phyloP scores from a whole-genome alignment of 2,329 filamentous ascomycete species.

The Ceratocystis papillata region DNA sequence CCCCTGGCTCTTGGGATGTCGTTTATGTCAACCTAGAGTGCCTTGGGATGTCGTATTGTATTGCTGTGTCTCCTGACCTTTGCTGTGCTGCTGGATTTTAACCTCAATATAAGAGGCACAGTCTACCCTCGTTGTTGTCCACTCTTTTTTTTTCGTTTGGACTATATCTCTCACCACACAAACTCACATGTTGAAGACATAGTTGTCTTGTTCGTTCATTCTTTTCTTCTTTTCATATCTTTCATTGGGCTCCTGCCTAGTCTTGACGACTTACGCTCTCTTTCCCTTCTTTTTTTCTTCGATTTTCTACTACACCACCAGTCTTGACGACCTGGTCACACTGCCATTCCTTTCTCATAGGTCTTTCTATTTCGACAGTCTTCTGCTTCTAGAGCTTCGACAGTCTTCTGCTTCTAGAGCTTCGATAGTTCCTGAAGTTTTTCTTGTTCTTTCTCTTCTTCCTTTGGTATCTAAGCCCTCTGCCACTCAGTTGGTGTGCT shows the following conservation, averaged over 20 bases:
- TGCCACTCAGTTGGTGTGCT: neutral
- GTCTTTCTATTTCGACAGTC: neutral
- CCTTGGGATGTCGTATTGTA: neutral
- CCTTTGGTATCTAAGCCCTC: neutral
- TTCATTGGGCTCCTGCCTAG: slow-evolving; percentile 9
- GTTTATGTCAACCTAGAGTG: neutral
- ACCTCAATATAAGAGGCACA: neutral
- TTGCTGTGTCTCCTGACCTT: neutral
- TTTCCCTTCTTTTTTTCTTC: slow-evolving; percentile 4
- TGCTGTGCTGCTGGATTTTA: neutral
- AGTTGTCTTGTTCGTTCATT: slow-evolving; percentile 4
- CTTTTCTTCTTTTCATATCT: slow-evolving; percentile 16
- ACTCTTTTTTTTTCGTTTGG: neutral
- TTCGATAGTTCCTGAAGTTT: slow-evolving; percentile 16
- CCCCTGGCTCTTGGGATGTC: neutral
- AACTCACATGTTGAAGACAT: neutral
- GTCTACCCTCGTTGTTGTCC: neutral
- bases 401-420: neutral
- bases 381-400: slow-evolving; percentile 9
- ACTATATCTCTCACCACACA: neutral
- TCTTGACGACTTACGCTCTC: slow-evolving; percentile 21
- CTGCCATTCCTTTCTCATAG: neutral
- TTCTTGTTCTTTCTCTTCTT: slow-evolving; percentile 7
- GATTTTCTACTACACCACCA: neutral
- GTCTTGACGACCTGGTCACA: neutral